phyloP scores from a whole-genome alignment of 257 asterid genomes.

The Nicotiana noctiflora region DNA sequence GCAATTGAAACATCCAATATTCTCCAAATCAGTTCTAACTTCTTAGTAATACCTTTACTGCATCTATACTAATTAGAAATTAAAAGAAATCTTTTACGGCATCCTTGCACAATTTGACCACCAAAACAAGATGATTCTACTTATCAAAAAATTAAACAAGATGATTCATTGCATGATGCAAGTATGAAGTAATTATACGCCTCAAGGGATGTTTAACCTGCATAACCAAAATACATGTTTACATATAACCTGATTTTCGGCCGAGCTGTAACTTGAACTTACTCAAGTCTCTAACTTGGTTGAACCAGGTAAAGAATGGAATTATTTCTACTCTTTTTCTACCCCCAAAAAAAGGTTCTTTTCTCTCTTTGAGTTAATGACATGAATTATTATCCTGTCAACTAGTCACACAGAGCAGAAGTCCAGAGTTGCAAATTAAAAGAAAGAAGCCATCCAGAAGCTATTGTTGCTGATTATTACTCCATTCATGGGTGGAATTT shows the following conservation, averaged over 20 bases:
- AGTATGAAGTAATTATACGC: neutral
- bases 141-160: too few species aligned
- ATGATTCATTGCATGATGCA: neutral
- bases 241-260: neutral
- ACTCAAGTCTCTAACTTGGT: neutral
- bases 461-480: too few species aligned
- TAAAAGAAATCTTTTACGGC: too few species aligned
- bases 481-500: too few species aligned
- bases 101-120: too few species aligned
- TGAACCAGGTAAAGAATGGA: neutral
- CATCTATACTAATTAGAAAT: too few species aligned
- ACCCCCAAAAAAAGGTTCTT: neutral
- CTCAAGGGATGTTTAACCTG: neutral
- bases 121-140: too few species aligned
- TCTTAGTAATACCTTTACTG: too few species aligned
- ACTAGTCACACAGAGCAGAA: neutral
- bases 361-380: neutral
- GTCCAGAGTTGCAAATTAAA: neutral
- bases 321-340: neutral
- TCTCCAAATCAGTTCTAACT: neutral
- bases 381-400: neutral
- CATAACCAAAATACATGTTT: neutral
- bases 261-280: neutral
- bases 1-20: neutral
- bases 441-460: neutral